Conservation (phyloP, 768 basidiomycete species). For the Boletus bicolor region DNA sequence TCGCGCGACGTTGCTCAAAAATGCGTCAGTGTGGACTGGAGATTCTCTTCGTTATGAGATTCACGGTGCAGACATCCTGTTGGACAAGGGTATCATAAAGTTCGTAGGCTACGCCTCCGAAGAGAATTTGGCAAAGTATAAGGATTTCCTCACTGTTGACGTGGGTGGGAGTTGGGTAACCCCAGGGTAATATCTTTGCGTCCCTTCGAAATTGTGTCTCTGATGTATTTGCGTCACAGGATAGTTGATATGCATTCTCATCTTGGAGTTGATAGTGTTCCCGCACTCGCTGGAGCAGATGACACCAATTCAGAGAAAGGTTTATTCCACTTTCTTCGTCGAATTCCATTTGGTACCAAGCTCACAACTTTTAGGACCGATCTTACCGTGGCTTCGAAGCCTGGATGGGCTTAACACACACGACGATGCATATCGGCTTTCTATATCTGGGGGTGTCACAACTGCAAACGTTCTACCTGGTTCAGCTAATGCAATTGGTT, state of each 20-base stretch:
- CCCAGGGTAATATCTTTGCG: conserved; percentile 48
- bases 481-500: conserved; percentile 71
- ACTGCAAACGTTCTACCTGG: conserved; percentile 81
- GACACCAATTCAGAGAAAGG: conserved; percentile 66
- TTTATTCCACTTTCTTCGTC: conserved; percentile 1
- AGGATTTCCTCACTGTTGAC: conserved; percentile 54
- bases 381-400: conserved; percentile 75
- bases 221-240: conserved; percentile 26
- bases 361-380: conserved; percentile 38
- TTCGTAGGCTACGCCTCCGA: conserved; percentile 42
- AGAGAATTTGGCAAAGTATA: conserved; percentile 29
- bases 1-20: conserved; percentile 37
- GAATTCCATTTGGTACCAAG: not conserved
- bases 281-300: conserved; percentile 45
- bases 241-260: conserved; percentile 79
- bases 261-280: conserved; percentile 67
- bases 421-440: conserved; percentile 68
- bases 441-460: conserved; percentile 87
- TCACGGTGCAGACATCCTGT: conserved; percentile 36
- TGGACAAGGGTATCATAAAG: conserved; percentile 40
- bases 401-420: conserved; percentile 87
- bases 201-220: conserved; percentile 30
- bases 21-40: conserved; percentile 56
- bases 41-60: conserved; percentile 35
- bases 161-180: conserved; percentile 68